Conservation (phyloP, 164 flowering plant genomes). For the Tinospora cordifolia region DNA sequence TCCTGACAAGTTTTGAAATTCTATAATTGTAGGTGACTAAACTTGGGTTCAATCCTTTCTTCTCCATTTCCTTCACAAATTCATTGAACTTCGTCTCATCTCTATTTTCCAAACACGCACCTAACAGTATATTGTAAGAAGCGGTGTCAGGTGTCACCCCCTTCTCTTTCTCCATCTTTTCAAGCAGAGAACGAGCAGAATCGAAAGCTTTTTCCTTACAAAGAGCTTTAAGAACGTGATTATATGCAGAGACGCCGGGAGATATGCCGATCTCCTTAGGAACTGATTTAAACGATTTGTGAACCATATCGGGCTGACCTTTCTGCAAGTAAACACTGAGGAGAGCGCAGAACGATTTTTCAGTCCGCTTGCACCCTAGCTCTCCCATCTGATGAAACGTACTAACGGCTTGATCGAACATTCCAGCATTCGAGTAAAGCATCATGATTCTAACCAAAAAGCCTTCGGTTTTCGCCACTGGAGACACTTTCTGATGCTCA, state of each 20-base stretch:
- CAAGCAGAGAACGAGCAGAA: slow-evolving; percentile 18
- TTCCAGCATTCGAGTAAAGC: slow-evolving; percentile 20
- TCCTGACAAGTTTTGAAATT: slow-evolving; percentile 21
- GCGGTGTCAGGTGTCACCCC: slow-evolving; percentile 19
- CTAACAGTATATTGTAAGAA: slow-evolving; percentile 25
- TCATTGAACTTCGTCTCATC: slow-evolving; percentile 17
- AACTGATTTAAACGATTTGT: slow-evolving; percentile 9
- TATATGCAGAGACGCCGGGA: slow-evolving; percentile 12
- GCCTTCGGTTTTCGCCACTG: slow-evolving; percentile 19
- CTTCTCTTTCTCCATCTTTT: slow-evolving; percentile 23
- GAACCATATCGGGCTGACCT: slow-evolving; percentile 13
- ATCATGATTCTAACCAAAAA: slow-evolving; percentile 30
- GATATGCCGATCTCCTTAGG: slow-evolving; percentile 14
- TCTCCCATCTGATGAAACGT: slow-evolving; percentile 12
- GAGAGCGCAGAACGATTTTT: slow-evolving; percentile 26
- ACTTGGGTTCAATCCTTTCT: slow-evolving; percentile 19
- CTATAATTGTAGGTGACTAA: slow-evolving; percentile 26
- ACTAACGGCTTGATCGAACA: slow-evolving; percentile 24
- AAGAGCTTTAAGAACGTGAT: slow-evolving; percentile 20
- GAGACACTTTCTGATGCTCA: slow-evolving; percentile 13
- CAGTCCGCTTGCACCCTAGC: slow-evolving; percentile 12
- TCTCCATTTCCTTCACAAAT: slow-evolving; percentile 17
- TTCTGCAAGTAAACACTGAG: slow-evolving; percentile 13
- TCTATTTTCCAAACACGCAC: slow-evolving; percentile 18
- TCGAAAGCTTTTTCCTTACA: slow-evolving; percentile 15